Base-by-base conservation (phyloP, 1,139 yeast species). In the Geotrichum reessii region DNA sequence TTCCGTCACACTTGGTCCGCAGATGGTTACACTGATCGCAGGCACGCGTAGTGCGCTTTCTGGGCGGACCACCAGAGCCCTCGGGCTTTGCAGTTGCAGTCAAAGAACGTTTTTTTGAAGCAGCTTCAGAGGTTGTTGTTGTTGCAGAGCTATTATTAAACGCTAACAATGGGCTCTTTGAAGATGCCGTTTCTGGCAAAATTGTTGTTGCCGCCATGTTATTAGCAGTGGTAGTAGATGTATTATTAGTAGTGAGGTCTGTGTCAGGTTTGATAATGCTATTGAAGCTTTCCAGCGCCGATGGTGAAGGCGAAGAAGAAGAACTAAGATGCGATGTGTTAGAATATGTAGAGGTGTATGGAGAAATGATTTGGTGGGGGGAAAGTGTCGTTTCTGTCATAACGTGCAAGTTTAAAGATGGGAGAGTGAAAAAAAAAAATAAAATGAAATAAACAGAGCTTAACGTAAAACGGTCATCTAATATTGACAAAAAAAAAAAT, bases 1-100 rank as follows among this genome's bases (percentile, higher is more conserved):
- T 56, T 25, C 64, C 64, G 33, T 62, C 64, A 33, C 64, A 62
- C 47, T 62, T 62, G 1, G 64, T 62, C 46, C 64, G 42, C 25
- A 61, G 51, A 27, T 59, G 55, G 47, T 62, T 62, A 28, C 64
- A 62, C 50, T 55, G 58, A 46, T 62, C 64, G 27, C 64, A 62
- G 17, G 64, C 64, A 1, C 64, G 54, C 7, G 61, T 58, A 7
- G 63, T 61, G 47, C 63, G 55, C 51, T 59, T 59, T 21, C 59
- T 37, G 22, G 58, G 51, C 21, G 56, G 54, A 25, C 50, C 56
- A 52, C 28, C 46, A 37, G 8, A 37, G 17, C 42, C 25, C 17
- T n/a, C 42, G n/a, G 47, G 5, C 48, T 46, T 37, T 33, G 24
- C 21, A n/a, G 27, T 33, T 11, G 19, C 19, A n/a, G 42, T 3